phyloP scores from a whole-genome alignment of 371 early-diverging fungal genomes.

The Rhizopus delemar region DNA sequence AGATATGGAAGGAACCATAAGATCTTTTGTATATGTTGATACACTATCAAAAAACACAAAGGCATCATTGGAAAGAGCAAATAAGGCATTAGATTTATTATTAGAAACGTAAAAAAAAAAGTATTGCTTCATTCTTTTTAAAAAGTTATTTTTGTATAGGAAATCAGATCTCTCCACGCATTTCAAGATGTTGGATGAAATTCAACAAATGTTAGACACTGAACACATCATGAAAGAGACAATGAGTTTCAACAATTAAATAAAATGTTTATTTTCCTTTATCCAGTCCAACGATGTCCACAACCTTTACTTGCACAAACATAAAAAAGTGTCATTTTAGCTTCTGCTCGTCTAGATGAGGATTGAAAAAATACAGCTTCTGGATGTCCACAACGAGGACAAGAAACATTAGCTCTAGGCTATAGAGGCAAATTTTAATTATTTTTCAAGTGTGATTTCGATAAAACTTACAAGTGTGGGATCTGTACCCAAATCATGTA shows the following conservation, averaged over 20 bases:
- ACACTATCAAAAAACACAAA: slow-evolving; percentile 29
- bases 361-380: slow-evolving; percentile 94
- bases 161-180: background rate
- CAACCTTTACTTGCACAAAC: slow-evolving; percentile 83
- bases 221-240: slow-evolving; percentile 1
- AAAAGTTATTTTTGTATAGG: background rate
- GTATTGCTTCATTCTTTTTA: background rate
- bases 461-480: slow-evolving; percentile 64
- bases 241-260: background rate
- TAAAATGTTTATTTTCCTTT: slow-evolving; percentile 6
- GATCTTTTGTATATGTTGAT: slow-evolving; percentile 32
- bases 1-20: slow-evolving; percentile 28
- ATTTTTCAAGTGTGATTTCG: background rate
- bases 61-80: slow-evolving; percentile 17
- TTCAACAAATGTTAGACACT: background rate
- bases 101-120: slow-evolving; percentile 18
- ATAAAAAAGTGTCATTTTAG: slow-evolving; percentile 90
- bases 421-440: slow-evolving; percentile 9
- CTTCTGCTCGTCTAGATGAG: slow-evolving; percentile 80
- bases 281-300: slow-evolving; percentile 74
- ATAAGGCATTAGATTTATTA: slow-evolving; percentile 14
- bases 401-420: slow-evolving; percentile 71
- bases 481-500: slow-evolving; percentile 81
- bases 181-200: slow-evolving; percentile 2
- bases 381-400: slow-evolving; percentile 72